Evolutionary conservation across 116 monocot genomes (phyloP), one percentile per base, ranked within the genome.

Genomic region (Phalaenopsis hybrid): DNA sequence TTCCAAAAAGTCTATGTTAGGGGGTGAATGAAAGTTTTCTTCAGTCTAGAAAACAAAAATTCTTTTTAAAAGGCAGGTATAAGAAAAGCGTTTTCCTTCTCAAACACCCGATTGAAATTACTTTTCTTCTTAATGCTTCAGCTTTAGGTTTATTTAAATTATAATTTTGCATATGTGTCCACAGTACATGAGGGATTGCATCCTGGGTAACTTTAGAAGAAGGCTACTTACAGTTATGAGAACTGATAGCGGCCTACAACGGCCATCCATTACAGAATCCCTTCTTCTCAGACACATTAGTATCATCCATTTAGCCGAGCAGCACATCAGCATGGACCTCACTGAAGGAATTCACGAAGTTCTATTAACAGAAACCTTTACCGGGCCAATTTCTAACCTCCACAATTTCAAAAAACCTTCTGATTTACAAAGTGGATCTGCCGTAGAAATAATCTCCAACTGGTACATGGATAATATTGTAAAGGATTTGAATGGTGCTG

Each of bases 161-260:
- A 75, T 20, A 75, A 75, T 45, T 41, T 75, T 75, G 5, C 48
- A 46, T 48, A 75, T 75, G 46, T 34, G 63, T 84, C 20, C 89
- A 77, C 88, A 98, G 95, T 93, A 98, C 81, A 98, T 95, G 98
- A 94, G 98, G 85, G 98, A 98, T 25, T 93, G 98, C 69, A 93
- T 98, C 43, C 78, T 98, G 44, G 90, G 85, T 16, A 98, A 98
- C 84, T 98, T 98, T 80, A 90, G 85, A 78, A 90, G 89, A 85
- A 90, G 98, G 37, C 84, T 98, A 75, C 85, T 89, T 78, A 84
- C 89, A 16, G 59, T 95, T 75, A 55, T 95, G 48, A 92, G 76
- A 87, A 93, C 83, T 81, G 98, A 98, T 79, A 91, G 74, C 34
- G 86, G 88, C 44, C 90, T 98, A 51, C 89, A 98, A 81, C 85